Percentiles rank a stretch among this genome's conserved stretches.
Conservation (phyloP, 78 protist genomes). For the Acrasis kona region DNA sequence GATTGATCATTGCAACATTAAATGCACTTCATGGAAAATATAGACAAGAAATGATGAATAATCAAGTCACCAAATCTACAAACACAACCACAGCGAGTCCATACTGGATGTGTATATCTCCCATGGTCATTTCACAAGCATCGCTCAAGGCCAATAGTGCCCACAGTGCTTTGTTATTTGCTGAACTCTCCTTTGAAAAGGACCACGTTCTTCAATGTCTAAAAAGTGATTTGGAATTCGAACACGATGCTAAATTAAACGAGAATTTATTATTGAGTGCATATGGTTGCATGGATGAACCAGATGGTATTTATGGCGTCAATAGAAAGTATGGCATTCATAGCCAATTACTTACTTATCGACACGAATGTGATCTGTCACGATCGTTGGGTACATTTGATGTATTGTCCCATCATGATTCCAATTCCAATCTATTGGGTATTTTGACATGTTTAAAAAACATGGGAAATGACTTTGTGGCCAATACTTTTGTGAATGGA, state of each 20-base stretch:
- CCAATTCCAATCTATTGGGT: neutral
- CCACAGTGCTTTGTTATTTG: neutral
- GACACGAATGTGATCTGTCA: neutral
- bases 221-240: neutral
- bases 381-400: neutral
- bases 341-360: neutral
- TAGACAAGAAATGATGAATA: neutral
- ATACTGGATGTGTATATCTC: neutral
- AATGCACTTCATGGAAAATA: neutral
- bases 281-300: neutral
- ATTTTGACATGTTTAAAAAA: neutral
- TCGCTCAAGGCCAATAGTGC: neutral
- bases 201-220: neutral
- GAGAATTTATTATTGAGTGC: neutral
- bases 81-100: too few relatives aligned
- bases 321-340: neutral
- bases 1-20: neutral
- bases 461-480: neutral
- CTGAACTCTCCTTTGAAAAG: neutral
- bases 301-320: neutral
- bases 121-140: neutral
- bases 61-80: neutral
- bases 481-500: neutral
- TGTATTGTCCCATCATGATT: neutral
- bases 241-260: neutral